phyloP scores from a whole-genome alignment of 2,329 filamentous ascomycete species.

The Colletotrichum shisoi region DNA sequence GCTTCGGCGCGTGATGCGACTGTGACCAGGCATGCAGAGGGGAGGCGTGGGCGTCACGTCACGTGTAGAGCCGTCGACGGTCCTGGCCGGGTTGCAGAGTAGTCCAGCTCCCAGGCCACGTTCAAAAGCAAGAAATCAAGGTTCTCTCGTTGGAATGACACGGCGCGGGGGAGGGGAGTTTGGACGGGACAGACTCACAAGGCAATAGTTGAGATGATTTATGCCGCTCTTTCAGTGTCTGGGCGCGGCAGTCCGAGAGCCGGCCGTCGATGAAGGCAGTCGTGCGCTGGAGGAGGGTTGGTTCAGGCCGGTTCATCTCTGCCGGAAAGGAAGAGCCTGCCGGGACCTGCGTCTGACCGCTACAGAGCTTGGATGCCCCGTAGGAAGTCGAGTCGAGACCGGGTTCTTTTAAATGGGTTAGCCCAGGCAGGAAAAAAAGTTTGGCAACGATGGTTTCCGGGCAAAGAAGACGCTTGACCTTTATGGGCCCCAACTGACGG shows the following conservation, averaged over 20 bases:
- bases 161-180: not conserved
- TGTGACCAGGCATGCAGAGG: not conserved
- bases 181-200: not conserved
- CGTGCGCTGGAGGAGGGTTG: constrained; percentile 26
- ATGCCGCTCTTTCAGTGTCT: constrained; percentile 1
- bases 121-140: constrained; percentile 4
- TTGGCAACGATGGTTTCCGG: not conserved
- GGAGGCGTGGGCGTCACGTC: not conserved
- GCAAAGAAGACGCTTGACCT: not conserved
- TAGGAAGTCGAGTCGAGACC: not conserved
- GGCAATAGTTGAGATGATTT: constrained; percentile 25
- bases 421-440: not conserved
- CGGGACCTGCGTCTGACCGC: not conserved
- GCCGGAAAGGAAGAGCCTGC: constrained; percentile 21
- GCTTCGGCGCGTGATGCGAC: not conserved
- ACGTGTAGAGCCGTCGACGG: too few species aligned
- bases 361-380: not conserved
- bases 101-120: not conserved
- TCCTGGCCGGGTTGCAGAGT: not conserved
- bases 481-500: too few species aligned
- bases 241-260: constrained; percentile 15
- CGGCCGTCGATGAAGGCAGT: not conserved
- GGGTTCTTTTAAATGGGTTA: not conserved
- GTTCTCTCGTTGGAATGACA: not conserved
- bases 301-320: constrained; percentile 26